A percentile compares a stretch with the other conserved stretches of the same genome.
Conservation (phyloP, 2,329 filamentous ascomycete species). For the Fusarium armeniacum region DNA sequence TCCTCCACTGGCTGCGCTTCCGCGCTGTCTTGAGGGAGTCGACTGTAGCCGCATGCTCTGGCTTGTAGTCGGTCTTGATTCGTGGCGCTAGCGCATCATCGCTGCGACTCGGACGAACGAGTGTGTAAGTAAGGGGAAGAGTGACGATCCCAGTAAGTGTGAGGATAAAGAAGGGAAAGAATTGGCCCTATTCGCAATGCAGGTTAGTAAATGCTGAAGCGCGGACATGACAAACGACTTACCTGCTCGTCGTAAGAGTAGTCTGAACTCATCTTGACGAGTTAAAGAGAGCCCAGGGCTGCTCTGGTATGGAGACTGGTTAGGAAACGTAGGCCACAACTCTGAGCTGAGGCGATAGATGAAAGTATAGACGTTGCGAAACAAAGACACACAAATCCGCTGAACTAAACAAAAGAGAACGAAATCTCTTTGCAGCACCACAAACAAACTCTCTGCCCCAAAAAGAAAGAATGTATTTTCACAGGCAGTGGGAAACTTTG, state of each 20-base stretch:
- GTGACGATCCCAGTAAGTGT: conserved; percentile 90
- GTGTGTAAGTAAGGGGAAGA: conserved; percentile 88
- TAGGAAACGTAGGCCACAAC: conserved; percentile 38
- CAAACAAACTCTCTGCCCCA: conserved; percentile 22
- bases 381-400: conserved; percentile 29
- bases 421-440: conserved; percentile 19
- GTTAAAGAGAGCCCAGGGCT: conserved; percentile 54
- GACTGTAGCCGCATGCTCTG: conserved; percentile 86
- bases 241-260: conserved; percentile 98
- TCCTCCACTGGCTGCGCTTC: conserved; percentile 87
- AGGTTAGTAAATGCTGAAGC: conserved; percentile 16
- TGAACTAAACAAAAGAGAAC: conserved; percentile 18
- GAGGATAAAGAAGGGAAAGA: conserved; percentile 99
- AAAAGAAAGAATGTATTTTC: conserved; percentile 42
- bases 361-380: conserved; percentile 16
- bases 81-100: conserved; percentile 84
- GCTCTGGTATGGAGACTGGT: conserved; percentile 45
- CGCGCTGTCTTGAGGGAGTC: conserved; percentile 86
- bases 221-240: conserved; percentile 8
- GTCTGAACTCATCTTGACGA: conserved; percentile 84
- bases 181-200: conserved; percentile 76
- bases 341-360: conserved; percentile 23
- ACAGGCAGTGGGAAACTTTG: conserved; percentile 23
- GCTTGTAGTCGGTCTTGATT: conserved; percentile 85
- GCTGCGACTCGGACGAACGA: conserved; percentile 82